phyloP scores from a whole-genome alignment of 1,139 yeast species.

The Zygotorulaspora mrakii region DNA sequence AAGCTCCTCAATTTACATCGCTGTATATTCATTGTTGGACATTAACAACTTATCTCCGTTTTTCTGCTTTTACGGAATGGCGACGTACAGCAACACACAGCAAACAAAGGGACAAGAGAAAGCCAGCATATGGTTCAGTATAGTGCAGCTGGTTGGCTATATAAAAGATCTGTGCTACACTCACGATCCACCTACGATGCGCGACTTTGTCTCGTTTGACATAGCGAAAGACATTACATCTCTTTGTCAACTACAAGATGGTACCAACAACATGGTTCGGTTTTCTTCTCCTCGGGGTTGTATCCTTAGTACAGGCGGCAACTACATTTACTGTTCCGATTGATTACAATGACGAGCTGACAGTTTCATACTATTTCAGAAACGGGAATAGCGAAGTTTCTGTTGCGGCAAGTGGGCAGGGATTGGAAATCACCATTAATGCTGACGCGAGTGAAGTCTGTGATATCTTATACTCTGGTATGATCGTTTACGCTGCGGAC shows the following conservation, averaged over 20 bases:
- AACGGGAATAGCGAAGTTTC: conserved; percentile 17
- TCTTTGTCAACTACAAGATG: conserved; percentile 5
- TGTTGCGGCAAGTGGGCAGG: conserved; percentile 21
- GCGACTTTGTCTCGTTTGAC: no score
- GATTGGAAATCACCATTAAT: conserved; percentile 21
- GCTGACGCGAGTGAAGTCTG: conserved; percentile 20
- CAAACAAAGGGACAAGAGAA: no score
- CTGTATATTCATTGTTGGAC: no score
- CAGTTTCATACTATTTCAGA: conserved; percentile 25
- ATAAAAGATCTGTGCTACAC: no score
- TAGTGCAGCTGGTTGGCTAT: no score
- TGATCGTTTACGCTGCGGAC: conserved; percentile 24
- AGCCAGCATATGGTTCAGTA: no score
- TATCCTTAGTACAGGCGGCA: conserved; percentile 21
- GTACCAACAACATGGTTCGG: conserved; percentile 12
- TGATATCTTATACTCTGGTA: conserved; percentile 23
- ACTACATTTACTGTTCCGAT: conserved; percentile 22
- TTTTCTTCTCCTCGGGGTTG: conserved; percentile 15
- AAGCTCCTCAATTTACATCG: no score
- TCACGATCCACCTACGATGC: no score
- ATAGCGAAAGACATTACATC: neutral
- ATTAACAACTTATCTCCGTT: no score
- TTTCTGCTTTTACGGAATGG: no score
- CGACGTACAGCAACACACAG: no score
- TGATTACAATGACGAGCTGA: conserved; percentile 22